These are phyloP conservation scores for Calocera viscosa DNA, from an alignment of 768 basidiomycete species.

Conservation along the genomic window DNA sequence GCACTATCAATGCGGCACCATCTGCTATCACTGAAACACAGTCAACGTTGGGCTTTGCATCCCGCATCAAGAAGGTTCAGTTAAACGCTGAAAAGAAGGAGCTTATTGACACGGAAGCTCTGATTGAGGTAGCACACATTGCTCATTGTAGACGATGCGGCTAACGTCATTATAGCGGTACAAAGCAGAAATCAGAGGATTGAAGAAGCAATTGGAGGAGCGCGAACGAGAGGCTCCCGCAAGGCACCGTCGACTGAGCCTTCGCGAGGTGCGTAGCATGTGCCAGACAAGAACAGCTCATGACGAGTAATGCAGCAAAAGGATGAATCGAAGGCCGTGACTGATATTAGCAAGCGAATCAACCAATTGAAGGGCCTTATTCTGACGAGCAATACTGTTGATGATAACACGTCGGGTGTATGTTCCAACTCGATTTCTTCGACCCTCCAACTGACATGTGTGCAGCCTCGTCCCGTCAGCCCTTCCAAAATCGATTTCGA, in stretches of 20 bases:
- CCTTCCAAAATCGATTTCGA: conserved; percentile 85
- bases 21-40: conserved; percentile 70
- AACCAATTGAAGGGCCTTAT: conserved; percentile 74
- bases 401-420: conserved; percentile 51
- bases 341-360: conserved; percentile 65
- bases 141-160: background rate
- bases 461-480: conserved; percentile 54
- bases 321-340: conserved; percentile 75
- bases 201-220: conserved; percentile 60
- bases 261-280: conserved; percentile 32
- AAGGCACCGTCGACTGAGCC: conserved; percentile 39
- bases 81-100: conserved; percentile 87
- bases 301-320: conserved; percentile 68
- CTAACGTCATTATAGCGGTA: conserved; percentile 39
- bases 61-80: conserved; percentile 80
- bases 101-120: conserved; percentile 80
- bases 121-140: conserved; percentile 44
- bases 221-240: conserved; percentile 50
- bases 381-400: conserved; percentile 72
- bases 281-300: too few relatives aligned
- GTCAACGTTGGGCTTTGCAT: conserved; percentile 83
- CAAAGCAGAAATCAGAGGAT: conserved; percentile 83
- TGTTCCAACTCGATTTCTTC: background rate
- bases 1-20: conserved; percentile 81
- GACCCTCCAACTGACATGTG: background rate